Conservation (phyloP, 192 early-diverging fungal genomes). For the Linnemannia hyalina region DNA sequence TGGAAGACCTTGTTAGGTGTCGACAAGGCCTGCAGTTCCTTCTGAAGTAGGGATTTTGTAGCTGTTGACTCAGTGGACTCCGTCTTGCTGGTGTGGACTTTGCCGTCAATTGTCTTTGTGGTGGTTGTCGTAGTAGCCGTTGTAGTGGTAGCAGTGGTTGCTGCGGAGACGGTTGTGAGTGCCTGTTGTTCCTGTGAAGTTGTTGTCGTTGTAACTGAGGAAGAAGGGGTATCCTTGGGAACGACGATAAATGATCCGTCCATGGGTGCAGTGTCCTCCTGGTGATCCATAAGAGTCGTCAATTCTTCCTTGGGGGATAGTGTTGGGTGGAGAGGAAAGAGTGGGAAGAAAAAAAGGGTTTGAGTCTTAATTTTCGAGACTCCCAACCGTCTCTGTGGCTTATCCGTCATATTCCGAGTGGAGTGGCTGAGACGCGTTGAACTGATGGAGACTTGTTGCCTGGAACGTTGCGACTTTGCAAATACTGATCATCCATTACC, state of each 20-base stretch:
- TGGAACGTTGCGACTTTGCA: no score
- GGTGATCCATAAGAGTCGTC: slow-evolving; percentile 12
- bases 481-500: no score
- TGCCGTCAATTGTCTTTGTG: not conserved
- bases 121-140: not conserved
- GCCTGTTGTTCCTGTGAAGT: not conserved
- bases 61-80: not conserved
- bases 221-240: slow-evolving; percentile 13
- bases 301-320: not conserved
- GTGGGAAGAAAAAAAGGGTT: not conserved
- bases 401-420: not conserved
- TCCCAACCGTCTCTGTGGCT: not conserved
- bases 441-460: no score
- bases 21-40: slow-evolving; percentile 32
- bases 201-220: not conserved
- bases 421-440: not conserved
- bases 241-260: slow-evolving; percentile 30
- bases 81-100: not conserved
- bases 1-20: slow-evolving; percentile 53
- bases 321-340: not conserved
- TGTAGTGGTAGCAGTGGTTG: not conserved
- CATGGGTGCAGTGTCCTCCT: not conserved
- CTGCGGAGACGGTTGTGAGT: not conserved
- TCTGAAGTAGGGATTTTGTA: slow-evolving; percentile 1
- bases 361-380: not conserved